Evolutionary conservation across 2,329 filamentous ascomycete species (phyloP), one percentile per base, ranked within the genome.

Genomic region (Penicillium sp.): DNA sequence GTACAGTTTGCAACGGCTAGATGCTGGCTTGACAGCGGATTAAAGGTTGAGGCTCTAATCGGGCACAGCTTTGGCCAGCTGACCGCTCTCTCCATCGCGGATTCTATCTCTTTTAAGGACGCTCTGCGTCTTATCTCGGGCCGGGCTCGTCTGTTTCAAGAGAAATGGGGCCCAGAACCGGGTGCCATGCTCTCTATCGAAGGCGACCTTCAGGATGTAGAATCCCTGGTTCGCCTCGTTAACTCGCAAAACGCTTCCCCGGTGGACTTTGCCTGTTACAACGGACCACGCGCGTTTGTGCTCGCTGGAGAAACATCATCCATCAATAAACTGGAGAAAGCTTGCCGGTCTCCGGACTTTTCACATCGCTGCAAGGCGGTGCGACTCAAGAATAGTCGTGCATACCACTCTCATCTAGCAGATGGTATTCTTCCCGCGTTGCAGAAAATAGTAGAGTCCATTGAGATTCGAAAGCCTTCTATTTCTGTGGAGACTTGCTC

Each of bases 61-160:
- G 48, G 48, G 4, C 48, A 51, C 33, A 51, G 48, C 21, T 21
- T 51, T 18, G 48, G 48, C 12, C 30, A 51, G 11, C 18, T 51
- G 4, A 38, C 48, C 21, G 48, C 48, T 20, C 26, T 51, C 5
- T 38, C 18, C 38, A 14, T 51, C 12, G 42, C 48, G 16, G 48
- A 33, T 21, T 18, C 23, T 2, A 11, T 51, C 3, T 51, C 48
- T 14, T 33, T 51, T n/a, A 11, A 14, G 30, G 48, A 51, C 12
- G 21, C 20, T 38, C 28, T 51, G 16, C 18, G 21, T 7, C 21
- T 51, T 12, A 16, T 42, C 7, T 16, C 48, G n/a, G 16, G 23
- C 12, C 30, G 48, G 5, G 48, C 30, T 8, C 20, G 18, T 6
- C 33, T 51, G 18, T 26, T 51, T 11, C 18, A 23, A 33, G 12